Base-by-base conservation (phyloP, 176 grass and related monocot genomes). In the Hyparrhenia diplandra region DNA sequence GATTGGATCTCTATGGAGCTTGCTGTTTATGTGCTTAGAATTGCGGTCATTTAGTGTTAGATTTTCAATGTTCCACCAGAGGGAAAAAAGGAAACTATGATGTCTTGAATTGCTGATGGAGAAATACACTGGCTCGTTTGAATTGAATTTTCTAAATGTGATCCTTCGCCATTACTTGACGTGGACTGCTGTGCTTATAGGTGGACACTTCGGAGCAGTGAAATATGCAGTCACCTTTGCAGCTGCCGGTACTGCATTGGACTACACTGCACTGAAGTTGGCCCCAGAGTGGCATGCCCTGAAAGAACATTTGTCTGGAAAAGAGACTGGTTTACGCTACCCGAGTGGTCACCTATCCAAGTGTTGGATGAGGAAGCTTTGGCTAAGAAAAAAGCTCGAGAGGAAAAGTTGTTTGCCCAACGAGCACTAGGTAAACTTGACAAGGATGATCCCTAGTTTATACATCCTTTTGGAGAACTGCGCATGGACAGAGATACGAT, bases 291-390 rank as follows among this genome's bases (percentile, higher is more conserved):
- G 88, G 58, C 54, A 63, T 20, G 80, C 75, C 23, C 71, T 91
- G 16, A 85, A 41, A 67, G 86, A 78, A 24, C 71, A 49, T 18
- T 45, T 89, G 2, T 79, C 83, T 6, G 81, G 10, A 82, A 84
- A 89, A 77, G 86, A 65, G 86, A 79, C 71, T 90, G 88, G 92
- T 81, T 92, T 77, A 88, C 24, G 25, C 71, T 93, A 17, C 90
- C 96, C 0, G 92, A 91, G 46, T 99, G 90, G 96, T 99, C 83
- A 5, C 90, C 96, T 3, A 93, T 99, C 27, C 90, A 95, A 83
- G 89, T 95, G 63, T 69, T 99, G 57, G 96, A 99, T 73, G 96
- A 99, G 51, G 88, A 99, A 74, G 84, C 83, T 43, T 54, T 97
- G 80, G 88, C 87, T 27, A 87, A 81, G 81, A 91, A 94, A 73